phyloP scores from a whole-genome alignment of 1,139 yeast genomes.

The Zygotorulaspora mrakii region DNA sequence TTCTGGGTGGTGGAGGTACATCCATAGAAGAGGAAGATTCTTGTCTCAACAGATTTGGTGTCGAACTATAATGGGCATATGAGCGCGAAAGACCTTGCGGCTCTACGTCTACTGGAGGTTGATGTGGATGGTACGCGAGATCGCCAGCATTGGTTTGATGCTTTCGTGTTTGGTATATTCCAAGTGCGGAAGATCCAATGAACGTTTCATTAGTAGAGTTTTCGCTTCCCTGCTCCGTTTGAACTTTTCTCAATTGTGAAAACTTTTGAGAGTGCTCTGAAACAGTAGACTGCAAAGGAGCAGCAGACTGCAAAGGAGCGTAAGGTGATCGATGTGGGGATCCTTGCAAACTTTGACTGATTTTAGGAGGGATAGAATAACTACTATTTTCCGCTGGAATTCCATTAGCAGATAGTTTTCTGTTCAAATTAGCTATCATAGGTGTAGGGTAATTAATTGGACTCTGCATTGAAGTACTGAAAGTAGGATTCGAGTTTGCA shows the following conservation, averaged over 20 bases:
- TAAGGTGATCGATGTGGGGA: constrained; percentile 15
- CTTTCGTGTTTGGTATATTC: constrained; percentile 4
- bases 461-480: constrained; percentile 2
- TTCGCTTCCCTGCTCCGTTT: constrained; percentile 12
- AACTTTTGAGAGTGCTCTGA: constrained; percentile 4
- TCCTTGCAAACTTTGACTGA: constrained; percentile 17
- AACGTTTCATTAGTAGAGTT: neutral
- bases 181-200: constrained; percentile 3
- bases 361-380: constrained; percentile 8
- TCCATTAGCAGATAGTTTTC: constrained; percentile 1
- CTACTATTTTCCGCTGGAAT: constrained; percentile 5
- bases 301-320: constrained; percentile 3
- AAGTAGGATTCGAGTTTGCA: constrained; percentile 3
- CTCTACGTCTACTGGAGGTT: neutral
- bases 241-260: constrained; percentile 14
- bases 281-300: constrained; percentile 2
- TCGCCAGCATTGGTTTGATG: neutral
- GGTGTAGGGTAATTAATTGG: constrained; percentile 6
- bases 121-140: neutral
- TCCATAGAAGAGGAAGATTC: constrained; percentile 9
- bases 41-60: constrained; percentile 16
- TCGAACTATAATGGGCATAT: constrained; percentile 13
- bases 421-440: neutral
- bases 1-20: constrained; percentile 7
- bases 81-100: constrained; percentile 9